These are phyloP conservation scores for Pseudocercospora eumusae DNA, from an alignment of 2,329 filamentous ascomycete species.

Conservation along the genomic window DNA sequence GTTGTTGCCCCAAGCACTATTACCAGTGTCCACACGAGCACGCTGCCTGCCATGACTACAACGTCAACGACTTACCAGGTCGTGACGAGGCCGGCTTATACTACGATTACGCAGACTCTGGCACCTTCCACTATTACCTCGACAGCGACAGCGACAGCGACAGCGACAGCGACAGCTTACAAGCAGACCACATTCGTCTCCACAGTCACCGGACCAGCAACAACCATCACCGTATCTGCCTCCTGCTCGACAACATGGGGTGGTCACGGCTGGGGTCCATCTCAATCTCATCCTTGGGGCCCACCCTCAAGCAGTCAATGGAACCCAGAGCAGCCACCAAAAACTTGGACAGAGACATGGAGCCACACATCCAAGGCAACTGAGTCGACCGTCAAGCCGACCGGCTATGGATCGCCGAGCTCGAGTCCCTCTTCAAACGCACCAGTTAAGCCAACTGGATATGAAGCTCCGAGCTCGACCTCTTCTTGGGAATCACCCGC, in stretches of 20 bases:
- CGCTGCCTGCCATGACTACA: background rate
- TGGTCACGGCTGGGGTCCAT: constrained; percentile 1
- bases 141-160: too few relatives aligned
- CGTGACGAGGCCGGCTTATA: constrained; percentile 9
- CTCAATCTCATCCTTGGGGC: constrained; percentile 5
- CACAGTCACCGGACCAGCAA: background rate
- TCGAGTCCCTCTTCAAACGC: background rate
- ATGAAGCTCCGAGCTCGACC: background rate
- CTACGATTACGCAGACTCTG: constrained; percentile 7
- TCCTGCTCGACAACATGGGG: background rate
- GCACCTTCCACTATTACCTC: constrained; percentile 9
- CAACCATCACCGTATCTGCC: constrained; percentile 4
- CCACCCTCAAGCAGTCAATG: background rate
- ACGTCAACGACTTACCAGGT: constrained; percentile 8
- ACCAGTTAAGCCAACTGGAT: background rate
- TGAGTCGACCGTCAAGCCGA: constrained; percentile 1
- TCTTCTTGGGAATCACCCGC: too few relatives aligned
- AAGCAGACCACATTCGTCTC: constrained; percentile 9
- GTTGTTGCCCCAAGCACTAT: background rate
- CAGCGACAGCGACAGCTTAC: constrained; percentile 8
- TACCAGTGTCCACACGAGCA: background rate
- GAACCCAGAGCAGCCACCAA: background rate
- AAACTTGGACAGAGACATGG: constrained; percentile 7
- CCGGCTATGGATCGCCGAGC: background rate
- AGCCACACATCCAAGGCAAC: background rate